A percentile compares a stretch with the other conserved stretches of the same genome.
These are phyloP conservation scores for Garcia nutans DNA, from an alignment of 345 rosid genomes.

Conservation along the genomic window DNA sequence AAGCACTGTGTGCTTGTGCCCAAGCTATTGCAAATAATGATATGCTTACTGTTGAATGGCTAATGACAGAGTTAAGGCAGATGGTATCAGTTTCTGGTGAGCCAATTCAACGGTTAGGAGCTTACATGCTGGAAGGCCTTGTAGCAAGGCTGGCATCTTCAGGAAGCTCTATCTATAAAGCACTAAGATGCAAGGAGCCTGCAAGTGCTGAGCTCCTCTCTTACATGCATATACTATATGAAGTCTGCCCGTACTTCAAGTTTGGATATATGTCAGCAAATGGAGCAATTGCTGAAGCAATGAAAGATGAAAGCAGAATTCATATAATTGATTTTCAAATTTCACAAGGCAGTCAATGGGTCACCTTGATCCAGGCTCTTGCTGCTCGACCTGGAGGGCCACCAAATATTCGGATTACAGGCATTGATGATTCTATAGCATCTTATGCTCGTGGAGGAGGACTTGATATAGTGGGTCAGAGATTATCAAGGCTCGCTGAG, in stretches of 20 bases:
- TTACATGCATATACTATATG: constrained; percentile 84
- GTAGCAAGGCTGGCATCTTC: constrained; percentile 75
- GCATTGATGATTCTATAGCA: constrained; percentile 81
- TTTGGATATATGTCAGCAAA: constrained; percentile 93
- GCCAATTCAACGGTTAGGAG: constrained; percentile 82
- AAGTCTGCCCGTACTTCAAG: constrained; percentile 93
- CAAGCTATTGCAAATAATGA: constrained; percentile 63
- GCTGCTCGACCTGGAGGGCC: constrained; percentile 89
- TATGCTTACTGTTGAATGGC: constrained; percentile 47
- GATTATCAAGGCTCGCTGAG: constrained; percentile 71
- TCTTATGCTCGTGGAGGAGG: constrained; percentile 87
- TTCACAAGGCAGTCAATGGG: constrained; percentile 86
- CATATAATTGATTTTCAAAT: constrained; percentile 91
- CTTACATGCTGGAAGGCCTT: constrained; percentile 90
- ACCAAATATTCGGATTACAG: constrained; percentile 71
- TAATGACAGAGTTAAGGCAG: constrained; percentile 57
- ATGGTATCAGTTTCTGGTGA: constrained; percentile 95
- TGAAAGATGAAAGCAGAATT: constrained; percentile 63
- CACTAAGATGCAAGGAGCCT: constrained; percentile 87
- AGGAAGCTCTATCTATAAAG: constrained; percentile 78
- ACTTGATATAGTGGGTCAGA: constrained; percentile 68
- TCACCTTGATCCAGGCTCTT: constrained; percentile 87
- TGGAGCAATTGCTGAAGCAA: constrained; percentile 94
- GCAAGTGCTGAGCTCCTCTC: constrained; percentile 72
- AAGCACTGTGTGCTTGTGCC: constrained; percentile 73